A percentile compares a stretch with the other conserved stretches of the same genome.
phyloP scores from a whole-genome alignment of 177 flowering plant species.

The Vitis hybrid region DNA sequence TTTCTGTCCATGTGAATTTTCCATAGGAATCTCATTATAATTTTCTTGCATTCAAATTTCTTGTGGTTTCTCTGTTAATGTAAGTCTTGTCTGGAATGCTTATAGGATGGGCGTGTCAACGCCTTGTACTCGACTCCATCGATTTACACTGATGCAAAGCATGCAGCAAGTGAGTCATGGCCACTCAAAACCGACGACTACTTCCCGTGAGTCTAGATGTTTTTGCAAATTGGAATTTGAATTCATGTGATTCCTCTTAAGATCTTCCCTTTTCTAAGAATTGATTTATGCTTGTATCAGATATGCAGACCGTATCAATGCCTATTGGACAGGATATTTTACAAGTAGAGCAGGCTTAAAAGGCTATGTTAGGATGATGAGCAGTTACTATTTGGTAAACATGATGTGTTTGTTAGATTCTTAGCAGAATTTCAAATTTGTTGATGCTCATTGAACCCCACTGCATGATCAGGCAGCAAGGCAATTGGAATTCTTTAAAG shows the following conservation, averaged over 20 bases:
- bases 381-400: conserved; percentile 76
- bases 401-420: not conserved
- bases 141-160: conserved; percentile 88
- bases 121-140: conserved; percentile 96
- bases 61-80: not conserved
- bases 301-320: conserved; percentile 82
- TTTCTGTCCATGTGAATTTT: not conserved
- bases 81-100: conserved; percentile 7
- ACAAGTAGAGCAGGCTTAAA: conserved; percentile 83
- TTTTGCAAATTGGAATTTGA: not conserved
- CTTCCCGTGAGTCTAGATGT: conserved; percentile 74
- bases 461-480: conserved; percentile 66
- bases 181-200: conserved; percentile 85
- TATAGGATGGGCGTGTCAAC: conserved; percentile 96
- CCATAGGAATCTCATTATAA: not conserved
- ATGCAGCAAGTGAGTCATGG: conserved; percentile 71
- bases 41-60: no score
- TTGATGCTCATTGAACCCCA: not conserved
- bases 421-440: no score
- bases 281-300: conserved; percentile 32
- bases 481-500: conserved; percentile 72
- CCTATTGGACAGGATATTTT: conserved; percentile 93
- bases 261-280: not conserved
- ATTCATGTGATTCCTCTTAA: not conserved
- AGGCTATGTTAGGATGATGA: conserved; percentile 74